phyloP scores from a whole-genome alignment of 257 asterid genomes.

The Fraxinus quadrangulata region DNA sequence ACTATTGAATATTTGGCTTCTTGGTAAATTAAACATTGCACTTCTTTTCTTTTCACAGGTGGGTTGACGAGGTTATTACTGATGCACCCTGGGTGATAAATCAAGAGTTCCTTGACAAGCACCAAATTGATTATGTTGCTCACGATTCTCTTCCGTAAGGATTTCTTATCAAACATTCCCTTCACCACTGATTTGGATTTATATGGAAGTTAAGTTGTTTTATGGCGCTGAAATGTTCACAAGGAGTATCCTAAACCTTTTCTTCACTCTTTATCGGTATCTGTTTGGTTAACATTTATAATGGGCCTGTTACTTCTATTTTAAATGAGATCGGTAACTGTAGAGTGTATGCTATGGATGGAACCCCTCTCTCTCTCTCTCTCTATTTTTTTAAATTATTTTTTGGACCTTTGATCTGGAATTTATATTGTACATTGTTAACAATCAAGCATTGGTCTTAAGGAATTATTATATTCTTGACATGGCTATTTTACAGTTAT shows the following conservation, averaged over 20 bases:
- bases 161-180: conserved; percentile 1
- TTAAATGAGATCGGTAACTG: neutral
- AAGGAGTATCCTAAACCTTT: too few species aligned
- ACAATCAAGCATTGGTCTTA: neutral
- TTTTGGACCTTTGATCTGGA: neutral
- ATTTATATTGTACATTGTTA: too few species aligned
- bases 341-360: conserved; percentile 6
- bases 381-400: too few species aligned
- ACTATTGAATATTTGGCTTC: neutral
- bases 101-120: conserved; percentile 89
- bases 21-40: neutral
- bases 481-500: conserved; percentile 43
- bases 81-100: conserved; percentile 97
- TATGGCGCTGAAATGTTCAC: neutral
- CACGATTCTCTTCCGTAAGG: conserved; percentile 98
- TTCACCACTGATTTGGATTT: conserved; percentile 1
- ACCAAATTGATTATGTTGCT: conserved; percentile 82
- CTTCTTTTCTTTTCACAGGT: conserved; percentile 52
- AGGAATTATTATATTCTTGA: neutral
- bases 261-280: too few species aligned
- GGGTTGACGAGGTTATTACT: conserved; percentile 99
- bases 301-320: neutral
- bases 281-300: neutral
- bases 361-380: neutral
- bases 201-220: neutral